phyloP scores from a whole-genome alignment of 306 rosid species.

The Cucumis cinereus region DNA sequence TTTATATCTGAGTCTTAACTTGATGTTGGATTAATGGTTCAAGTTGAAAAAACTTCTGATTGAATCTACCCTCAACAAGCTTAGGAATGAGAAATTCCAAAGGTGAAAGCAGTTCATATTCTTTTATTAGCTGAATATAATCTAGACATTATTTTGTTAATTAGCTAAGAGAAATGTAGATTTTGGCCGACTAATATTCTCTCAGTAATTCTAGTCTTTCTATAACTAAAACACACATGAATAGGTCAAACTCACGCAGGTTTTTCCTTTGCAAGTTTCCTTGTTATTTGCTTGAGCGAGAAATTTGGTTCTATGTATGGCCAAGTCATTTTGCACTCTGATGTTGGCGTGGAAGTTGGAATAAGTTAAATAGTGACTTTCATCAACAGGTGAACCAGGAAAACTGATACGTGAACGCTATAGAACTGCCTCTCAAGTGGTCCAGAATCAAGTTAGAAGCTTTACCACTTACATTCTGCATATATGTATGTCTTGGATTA shows the following conservation, averaged over 20 bases:
- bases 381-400: constrained; percentile 81
- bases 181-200: background rate
- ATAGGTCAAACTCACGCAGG: background rate
- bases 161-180: background rate
- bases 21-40: background rate
- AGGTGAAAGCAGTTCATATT: background rate
- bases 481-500: constrained; percentile 55
- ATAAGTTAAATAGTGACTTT: constrained; percentile 14
- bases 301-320: background rate
- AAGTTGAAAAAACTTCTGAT: background rate
- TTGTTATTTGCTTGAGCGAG: background rate
- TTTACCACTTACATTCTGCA: constrained; percentile 49
- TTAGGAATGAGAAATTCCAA: background rate
- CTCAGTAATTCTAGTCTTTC: background rate
- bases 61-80: background rate
- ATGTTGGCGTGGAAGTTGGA: background rate
- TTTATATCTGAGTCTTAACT: background rate
- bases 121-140: background rate
- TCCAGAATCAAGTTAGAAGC: constrained; percentile 97
- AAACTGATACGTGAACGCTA: constrained; percentile 86
- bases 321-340: background rate
- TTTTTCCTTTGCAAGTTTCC: background rate
- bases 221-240: background rate
- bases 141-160: background rate
- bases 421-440: constrained; percentile 92